Evolutionary conservation across 768 basidiomycete genomes (phyloP), one percentile per base, ranked within the genome.

Genomic region (Amanita polypyramis): DNA sequence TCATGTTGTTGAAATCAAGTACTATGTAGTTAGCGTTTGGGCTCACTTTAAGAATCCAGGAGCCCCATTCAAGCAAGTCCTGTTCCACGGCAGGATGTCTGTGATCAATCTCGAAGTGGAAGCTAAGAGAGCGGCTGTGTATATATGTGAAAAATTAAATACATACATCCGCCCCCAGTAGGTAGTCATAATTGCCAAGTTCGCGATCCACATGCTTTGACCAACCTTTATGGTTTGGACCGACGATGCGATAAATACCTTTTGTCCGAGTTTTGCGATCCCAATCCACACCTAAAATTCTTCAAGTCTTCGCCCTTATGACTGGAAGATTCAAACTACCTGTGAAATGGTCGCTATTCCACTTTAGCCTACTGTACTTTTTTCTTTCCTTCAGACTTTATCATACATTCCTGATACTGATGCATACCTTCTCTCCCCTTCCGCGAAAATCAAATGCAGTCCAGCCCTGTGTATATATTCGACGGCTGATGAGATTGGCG

Each of bases 401-500:
- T 43, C 19, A 10, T n/a, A 6, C 39, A 6, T n/a, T 21, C 5
- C 11, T 35, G 19, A 2, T 20, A 51, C 7, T 15, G 1, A 40
- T 15, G 32, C 33, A 33, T 58, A 88, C 87, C 68, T 87, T 82
- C 32, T 76, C 75, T 14, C 70, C 74, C 63, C 93, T 70, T 35
- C 82, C 86, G n/a, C 78, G 69, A 60, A 89, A 95, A 52, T 86
- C 79, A 60, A 87, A 97, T 0, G 71, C 78, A n/a, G 89, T 90
- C 87, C 88, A 90, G 1, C 75, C 85, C 88, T 89, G 39, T 6
- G 50, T 8, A 17, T 48, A 49, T 48, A 52, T 25, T 43, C 48
- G 34, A 11, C 39, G 44, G 21, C 2, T 36, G 15, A 42, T 4
- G 11, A 38, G 17, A n/a, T 33, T 34, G 25, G 25, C 25, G 7